Evolutionary conservation across 2,329 filamentous ascomycete species (phyloP).

Genomic region (Plenodomus tracheiphilus): DNA sequence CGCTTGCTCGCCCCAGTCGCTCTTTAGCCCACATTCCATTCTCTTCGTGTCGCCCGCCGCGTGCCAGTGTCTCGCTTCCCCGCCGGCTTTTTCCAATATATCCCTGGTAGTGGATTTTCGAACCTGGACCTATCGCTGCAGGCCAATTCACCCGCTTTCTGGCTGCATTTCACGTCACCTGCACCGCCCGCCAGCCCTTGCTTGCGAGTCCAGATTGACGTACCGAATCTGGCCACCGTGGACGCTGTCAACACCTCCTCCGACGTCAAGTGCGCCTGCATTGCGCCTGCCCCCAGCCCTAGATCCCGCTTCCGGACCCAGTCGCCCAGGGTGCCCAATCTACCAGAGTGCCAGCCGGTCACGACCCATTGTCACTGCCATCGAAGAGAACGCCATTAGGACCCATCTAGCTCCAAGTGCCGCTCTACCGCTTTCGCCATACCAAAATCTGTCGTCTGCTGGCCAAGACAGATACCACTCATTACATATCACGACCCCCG

Average conservation of each 20-base stretch:
- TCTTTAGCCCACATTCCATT: conserved; percentile 32
- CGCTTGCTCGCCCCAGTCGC: conserved; percentile 34
- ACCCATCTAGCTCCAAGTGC: conserved; percentile 11
- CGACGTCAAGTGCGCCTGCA: conserved; percentile 21
- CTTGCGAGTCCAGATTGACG: conserved; percentile 34
- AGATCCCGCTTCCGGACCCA: conserved; percentile 25
- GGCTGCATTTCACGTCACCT: conserved; percentile 31
- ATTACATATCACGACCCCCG: conserved; percentile 29
- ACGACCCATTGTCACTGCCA: conserved; percentile 25
- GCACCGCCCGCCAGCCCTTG: conserved; percentile 34
- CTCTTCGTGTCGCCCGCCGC: conserved; percentile 21
- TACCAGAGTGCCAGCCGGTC: conserved; percentile 28
- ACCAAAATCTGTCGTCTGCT: conserved; percentile 42
- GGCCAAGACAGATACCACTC: conserved; percentile 43
- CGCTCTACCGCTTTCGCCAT: conserved; percentile 18
- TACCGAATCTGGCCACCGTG: conserved; percentile 23
- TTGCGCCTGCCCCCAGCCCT: conserved; percentile 22
- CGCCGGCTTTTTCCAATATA: conserved; percentile 32
- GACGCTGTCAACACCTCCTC: conserved; percentile 24
- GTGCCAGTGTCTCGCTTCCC: conserved; percentile 24
- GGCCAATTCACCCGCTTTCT: conserved; percentile 28
- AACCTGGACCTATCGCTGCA: conserved; percentile 23
- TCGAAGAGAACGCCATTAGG: conserved; percentile 10
- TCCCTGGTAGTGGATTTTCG: conserved; percentile 32
- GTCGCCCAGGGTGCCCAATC: conserved; percentile 22